phyloP scores from a whole-genome alignment of 371 early-diverging fungal genomes.

The Gilbertella persicaria region DNA sequence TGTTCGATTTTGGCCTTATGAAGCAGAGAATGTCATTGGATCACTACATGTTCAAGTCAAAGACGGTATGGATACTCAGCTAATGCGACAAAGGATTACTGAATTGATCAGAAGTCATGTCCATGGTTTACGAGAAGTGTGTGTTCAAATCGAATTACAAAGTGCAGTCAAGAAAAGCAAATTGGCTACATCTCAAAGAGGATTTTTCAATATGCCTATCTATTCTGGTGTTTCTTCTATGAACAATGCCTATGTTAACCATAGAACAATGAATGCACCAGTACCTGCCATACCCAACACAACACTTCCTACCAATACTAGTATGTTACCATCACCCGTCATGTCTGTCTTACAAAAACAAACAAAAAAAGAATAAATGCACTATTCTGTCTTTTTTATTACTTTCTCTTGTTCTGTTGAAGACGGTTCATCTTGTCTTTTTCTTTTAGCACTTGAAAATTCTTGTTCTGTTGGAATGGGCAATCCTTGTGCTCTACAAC shows the following conservation, averaged over 20 bases:
- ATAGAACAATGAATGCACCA: conserved; percentile 8
- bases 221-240: conserved; percentile 15
- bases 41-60: conserved; percentile 55
- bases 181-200: conserved; percentile 21
- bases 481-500: conserved; percentile 25
- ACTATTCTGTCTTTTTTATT: too few relatives aligned
- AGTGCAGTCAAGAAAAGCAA: conserved; percentile 26
- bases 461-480: conserved; percentile 29
- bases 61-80: conserved; percentile 31
- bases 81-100: conserved; percentile 34
- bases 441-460: conserved; percentile 9
- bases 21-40: conserved; percentile 58
- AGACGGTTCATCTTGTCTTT: conserved; percentile 17
- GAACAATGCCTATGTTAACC: conserved; percentile 25
- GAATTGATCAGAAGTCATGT: conserved; percentile 46
- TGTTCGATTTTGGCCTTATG: conserved; percentile 67
- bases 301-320: background rate
- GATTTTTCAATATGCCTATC: conserved; percentile 37
- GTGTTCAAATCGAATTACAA: conserved; percentile 50
- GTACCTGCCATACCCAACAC: background rate
- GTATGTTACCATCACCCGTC: conserved; percentile 1
- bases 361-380: conserved; percentile 31
- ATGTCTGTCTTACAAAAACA: conserved; percentile 26
- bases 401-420: too few relatives aligned
- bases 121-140: conserved; percentile 48